Base-by-base conservation (phyloP, 2,329 filamentous ascomycete genomes). In the Setomelanomma holmii region DNA sequence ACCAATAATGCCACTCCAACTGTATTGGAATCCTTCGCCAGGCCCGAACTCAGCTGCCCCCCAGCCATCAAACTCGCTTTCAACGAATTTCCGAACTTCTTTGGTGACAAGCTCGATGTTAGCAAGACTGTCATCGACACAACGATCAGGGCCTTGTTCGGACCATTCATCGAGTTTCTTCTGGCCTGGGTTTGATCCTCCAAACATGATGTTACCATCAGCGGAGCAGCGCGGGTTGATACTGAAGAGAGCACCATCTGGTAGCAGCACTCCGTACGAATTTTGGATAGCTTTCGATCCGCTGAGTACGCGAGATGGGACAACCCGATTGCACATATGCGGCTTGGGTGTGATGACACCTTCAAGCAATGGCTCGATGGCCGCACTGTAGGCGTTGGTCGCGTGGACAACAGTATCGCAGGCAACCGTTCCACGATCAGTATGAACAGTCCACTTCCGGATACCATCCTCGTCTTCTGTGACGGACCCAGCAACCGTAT, bases 121-220 rank as follows among this genome's bases (percentile, higher is more conserved):
- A 2, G 65, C 47, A 1, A 74, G 51, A 6, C 68, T 60, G 43
- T 73, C 71, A 16, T 73, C 64, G 7, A 64, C 61, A 46, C 66
- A 67, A 14, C 59, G 48, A n/a, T 66, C 66, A 0, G 71, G 66
- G 48, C 73, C 62, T 23, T 53, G 33, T 19, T 64, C 63, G 8
- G 72, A 52, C 66, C 66, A 74, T 5, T 60, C 51, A 38, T 71
- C 66, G 14, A 74, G 59, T 40, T 63, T 51, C 24, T 60, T 56
- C 40, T 73, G 71, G 2, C 71, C 69, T 22, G 68, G 64, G 36
- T 72, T 73, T 1, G 60, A 67, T 4, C 71, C 71, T 2, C 71
- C 69, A 34, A 74, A 69, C 63, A 74, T 60, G 6, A 73, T 51
- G 17, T 66, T 60, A 8, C 69, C 70, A 39, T 74, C 69, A 3